phyloP scores from a whole-genome alignment of 2,329 filamentous ascomycete genomes.

The Fusarium sp. region DNA sequence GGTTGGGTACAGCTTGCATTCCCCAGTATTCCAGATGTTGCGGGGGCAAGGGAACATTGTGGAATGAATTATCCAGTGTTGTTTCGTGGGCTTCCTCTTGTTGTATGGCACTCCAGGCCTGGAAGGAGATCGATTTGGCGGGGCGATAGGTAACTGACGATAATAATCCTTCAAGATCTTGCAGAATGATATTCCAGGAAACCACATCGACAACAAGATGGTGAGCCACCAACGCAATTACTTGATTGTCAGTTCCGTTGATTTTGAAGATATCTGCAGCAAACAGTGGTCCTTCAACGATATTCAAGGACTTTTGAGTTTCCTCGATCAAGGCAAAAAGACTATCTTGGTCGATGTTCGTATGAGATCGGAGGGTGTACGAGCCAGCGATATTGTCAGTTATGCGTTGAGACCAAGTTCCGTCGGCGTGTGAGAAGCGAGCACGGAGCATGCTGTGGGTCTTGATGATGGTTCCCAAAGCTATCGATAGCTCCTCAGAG shows the following conservation, averaged over 20 bases:
- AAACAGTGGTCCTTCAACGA: slow-evolving; percentile 2
- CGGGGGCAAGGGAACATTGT: slow-evolving; percentile 1
- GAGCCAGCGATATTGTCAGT: slow-evolving; percentile 6
- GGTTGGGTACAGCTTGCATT: slow-evolving; percentile 29
- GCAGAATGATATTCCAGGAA: slow-evolving; percentile 56
- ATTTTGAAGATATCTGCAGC: slow-evolving; percentile 36
- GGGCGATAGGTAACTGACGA: slow-evolving; percentile 43
- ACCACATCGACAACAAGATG: slow-evolving; percentile 58
- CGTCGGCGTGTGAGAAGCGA: neutral
- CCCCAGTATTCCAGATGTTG: slow-evolving; percentile 40
- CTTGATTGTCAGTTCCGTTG: slow-evolving; percentile 1
- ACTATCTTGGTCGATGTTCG: neutral
- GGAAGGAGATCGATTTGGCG: slow-evolving; percentile 8
- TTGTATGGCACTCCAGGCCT: slow-evolving; percentile 52
- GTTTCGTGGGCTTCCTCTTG: neutral
- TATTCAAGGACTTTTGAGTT: slow-evolving; percentile 9
- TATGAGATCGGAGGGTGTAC: neutral
- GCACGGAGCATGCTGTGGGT: slow-evolving; percentile 36
- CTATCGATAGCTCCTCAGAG: neutral
- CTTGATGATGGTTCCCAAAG: slow-evolving; percentile 13
- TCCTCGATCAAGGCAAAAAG: neutral
- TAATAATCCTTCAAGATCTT: slow-evolving; percentile 50
- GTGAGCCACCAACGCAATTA: slow-evolving; percentile 48
- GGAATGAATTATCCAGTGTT: slow-evolving; percentile 34
- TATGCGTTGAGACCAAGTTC: slow-evolving; percentile 15